phyloP scores from a whole-genome alignment of 202 grass and related monocot species.

The Cymbopogon flexuosus region DNA sequence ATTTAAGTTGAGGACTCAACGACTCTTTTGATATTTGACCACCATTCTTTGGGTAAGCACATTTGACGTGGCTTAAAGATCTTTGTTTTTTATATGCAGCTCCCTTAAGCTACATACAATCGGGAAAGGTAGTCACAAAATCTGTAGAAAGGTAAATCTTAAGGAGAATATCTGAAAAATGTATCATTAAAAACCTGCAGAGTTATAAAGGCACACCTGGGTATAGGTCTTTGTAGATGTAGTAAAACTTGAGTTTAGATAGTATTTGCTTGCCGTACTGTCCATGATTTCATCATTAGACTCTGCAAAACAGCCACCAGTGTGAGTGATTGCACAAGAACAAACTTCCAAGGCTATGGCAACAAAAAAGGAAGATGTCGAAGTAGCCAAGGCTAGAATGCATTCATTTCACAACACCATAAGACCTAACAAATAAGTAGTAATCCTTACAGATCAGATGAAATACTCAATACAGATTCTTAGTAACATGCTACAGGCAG shows the following conservation, averaged over 20 bases:
- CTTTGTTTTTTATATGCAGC: background rate
- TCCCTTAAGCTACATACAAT: constrained; percentile 24
- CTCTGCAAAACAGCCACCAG: constrained; percentile 28
- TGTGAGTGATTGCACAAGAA: constrained; percentile 12
- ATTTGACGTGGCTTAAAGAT: background rate
- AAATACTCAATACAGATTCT: background rate
- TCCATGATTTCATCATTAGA: background rate
- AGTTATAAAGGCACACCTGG: constrained; percentile 21
- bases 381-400: constrained; percentile 14
- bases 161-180: constrained; percentile 1
- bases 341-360: background rate
- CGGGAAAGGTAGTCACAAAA: constrained; percentile 9
- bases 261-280: background rate
- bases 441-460: constrained; percentile 21
- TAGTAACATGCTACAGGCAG: background rate
- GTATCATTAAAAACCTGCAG: background rate
- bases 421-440: constrained; percentile 13
- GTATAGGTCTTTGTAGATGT: background rate
- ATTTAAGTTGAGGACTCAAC: background rate
- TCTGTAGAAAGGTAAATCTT: background rate
- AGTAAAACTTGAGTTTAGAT: background rate
- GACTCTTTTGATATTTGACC: background rate
- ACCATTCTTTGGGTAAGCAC: constrained; percentile 6
- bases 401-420: constrained; percentile 17
- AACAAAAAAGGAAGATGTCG: background rate